phyloP scores from a whole-genome alignment of 805 yeast species.

The Spathaspora arborariae region DNA sequence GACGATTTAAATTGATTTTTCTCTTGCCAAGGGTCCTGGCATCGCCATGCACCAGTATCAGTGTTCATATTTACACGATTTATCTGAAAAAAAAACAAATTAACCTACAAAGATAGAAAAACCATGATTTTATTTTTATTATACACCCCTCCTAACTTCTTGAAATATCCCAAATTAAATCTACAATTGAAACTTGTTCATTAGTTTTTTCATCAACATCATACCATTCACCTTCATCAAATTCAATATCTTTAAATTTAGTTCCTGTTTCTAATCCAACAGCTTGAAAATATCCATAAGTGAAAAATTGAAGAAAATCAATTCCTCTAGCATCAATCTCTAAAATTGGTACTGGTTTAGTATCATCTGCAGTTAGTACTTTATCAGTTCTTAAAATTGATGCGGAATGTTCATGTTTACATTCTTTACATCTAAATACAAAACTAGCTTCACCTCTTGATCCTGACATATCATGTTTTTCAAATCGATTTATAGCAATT shows the following conservation, averaged over 20 bases:
- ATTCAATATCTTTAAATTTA: conserved; percentile 59
- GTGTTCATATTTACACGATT: no score
- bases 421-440: conserved; percentile 68
- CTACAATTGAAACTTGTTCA: conserved; percentile 77
- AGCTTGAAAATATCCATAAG: conserved; percentile 60
- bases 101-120: background rate
- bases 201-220: conserved; percentile 88
- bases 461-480: conserved; percentile 59
- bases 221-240: conserved; percentile 85
- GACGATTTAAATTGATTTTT: no score
- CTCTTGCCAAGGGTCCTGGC: no score
- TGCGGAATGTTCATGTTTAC: conserved; percentile 45
- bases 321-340: conserved; percentile 85
- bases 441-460: conserved; percentile 83
- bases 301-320: conserved; percentile 64
- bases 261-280: conserved; percentile 50
- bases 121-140: background rate
- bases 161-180: conserved; percentile 62
- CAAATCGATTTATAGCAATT: conserved; percentile 64
- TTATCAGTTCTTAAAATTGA: conserved; percentile 29
- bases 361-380: conserved; percentile 33
- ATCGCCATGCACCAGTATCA: no score
- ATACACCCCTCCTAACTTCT: conserved; percentile 9
- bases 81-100: no score
- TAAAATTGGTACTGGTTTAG: conserved; percentile 45